phyloP scores from a whole-genome alignment of 2,329 filamentous ascomycete species.

The Microascus cirrosus region DNA sequence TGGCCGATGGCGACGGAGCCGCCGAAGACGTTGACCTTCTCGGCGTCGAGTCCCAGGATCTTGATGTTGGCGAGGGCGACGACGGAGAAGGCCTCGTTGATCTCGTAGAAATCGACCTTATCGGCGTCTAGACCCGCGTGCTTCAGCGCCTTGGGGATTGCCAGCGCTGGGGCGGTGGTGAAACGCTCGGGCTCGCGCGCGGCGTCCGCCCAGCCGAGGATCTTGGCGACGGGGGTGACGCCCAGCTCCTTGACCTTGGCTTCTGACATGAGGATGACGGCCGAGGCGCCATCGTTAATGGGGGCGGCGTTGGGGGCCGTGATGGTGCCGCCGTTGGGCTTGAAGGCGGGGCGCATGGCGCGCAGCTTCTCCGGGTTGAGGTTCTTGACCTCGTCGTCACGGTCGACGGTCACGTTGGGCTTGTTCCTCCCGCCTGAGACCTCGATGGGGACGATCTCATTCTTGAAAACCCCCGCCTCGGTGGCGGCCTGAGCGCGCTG shows the following conservation, averaged over 20 bases:
- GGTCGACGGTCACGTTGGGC: constrained; percentile 66
- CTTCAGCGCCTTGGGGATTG: constrained; percentile 94
- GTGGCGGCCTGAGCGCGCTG: constrained; percentile 84
- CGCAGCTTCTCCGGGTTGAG: constrained; percentile 75
- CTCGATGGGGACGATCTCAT: constrained; percentile 83
- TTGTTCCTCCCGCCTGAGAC: constrained; percentile 84
- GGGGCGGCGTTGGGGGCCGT: constrained; percentile 95
- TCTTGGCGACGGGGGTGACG: constrained; percentile 89
- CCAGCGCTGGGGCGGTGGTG: constrained; percentile 85
- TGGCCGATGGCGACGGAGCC: constrained; percentile 94
- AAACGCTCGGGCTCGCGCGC: constrained; percentile 88
- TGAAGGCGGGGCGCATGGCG: constrained; percentile 74
- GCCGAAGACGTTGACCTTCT: constrained; percentile 91
- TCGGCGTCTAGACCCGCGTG: constrained; percentile 74
- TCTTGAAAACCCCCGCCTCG: constrained; percentile 67
- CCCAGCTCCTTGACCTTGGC: constrained; percentile 85
- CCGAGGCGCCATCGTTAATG: constrained; percentile 88
- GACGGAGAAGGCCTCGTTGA: constrained; percentile 98
- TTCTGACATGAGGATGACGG: constrained; percentile 88
- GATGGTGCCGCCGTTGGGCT: constrained; percentile 71
- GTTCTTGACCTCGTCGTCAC: constrained; percentile 95
- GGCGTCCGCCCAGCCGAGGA: constrained; percentile 93
- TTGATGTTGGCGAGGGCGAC: constrained; percentile 96
- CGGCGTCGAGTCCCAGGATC: constrained; percentile 64
- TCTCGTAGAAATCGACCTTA: constrained; percentile 87